Conservation (phyloP, 2,329 filamentous ascomycete species). For the Macrophomina tecta region DNA sequence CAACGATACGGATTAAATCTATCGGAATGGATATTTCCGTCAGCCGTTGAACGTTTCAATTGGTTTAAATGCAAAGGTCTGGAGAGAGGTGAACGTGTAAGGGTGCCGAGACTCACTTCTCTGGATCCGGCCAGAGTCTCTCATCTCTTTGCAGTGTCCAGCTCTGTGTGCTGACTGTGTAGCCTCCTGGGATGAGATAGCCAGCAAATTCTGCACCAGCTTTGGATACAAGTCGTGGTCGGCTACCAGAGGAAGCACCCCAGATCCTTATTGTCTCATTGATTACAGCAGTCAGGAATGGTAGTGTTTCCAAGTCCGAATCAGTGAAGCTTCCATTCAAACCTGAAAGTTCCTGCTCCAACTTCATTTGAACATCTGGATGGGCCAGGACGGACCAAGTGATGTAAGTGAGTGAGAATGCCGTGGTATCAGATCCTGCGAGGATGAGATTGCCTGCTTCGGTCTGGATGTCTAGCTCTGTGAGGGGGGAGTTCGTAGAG, state of each 20-base stretch:
- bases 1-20: slow-evolving; percentile 40
- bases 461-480: slow-evolving; percentile 42
- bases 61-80: too few relatives aligned
- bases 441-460: slow-evolving; percentile 43
- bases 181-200: slow-evolving; percentile 43
- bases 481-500: slow-evolving; percentile 39
- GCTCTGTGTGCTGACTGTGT: slow-evolving; percentile 46
- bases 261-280: slow-evolving; percentile 35
- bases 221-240: slow-evolving; percentile 36
- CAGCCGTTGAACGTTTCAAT: neutral
- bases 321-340: slow-evolving; percentile 33
- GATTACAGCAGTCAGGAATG: slow-evolving; percentile 44
- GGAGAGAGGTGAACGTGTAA: slow-evolving; percentile 31
- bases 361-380: slow-evolving; percentile 31
- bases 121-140: neutral
- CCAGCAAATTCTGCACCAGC: slow-evolving; percentile 41
- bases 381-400: slow-evolving; percentile 41
- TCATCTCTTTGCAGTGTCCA: slow-evolving; percentile 46
- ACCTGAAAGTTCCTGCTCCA: slow-evolving; percentile 35
- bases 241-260: slow-evolving; percentile 38
- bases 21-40: neutral
- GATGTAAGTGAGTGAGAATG: slow-evolving; percentile 42
- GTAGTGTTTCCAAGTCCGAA: slow-evolving; percentile 38
- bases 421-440: slow-evolving; percentile 44
- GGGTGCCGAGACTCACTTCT: neutral